These are phyloP conservation scores for Rehmannia glutinosa DNA, from an alignment of 257 asterid genomes.

Conservation along the genomic window DNA sequence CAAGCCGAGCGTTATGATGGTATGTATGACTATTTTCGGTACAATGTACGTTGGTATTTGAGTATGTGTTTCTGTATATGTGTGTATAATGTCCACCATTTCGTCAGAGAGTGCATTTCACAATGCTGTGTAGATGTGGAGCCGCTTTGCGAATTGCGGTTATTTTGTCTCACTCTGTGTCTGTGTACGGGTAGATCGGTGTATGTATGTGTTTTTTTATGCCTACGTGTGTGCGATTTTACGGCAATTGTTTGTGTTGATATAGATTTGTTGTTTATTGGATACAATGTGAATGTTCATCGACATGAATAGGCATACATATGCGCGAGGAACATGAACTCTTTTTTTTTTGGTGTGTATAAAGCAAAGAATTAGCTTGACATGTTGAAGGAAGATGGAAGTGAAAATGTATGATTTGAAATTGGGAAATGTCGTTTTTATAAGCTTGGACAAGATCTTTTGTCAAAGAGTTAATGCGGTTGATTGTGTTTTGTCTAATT, in stretches of 20 bases:
- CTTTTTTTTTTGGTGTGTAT: too few relatives aligned
- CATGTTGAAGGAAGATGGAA: neutral
- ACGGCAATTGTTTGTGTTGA: neutral
- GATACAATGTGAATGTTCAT: constrained; percentile 4
- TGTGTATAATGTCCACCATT: neutral
- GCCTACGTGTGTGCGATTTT: neutral
- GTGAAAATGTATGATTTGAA: constrained; percentile 1
- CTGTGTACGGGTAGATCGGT: constrained; percentile 26
- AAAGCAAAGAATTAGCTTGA: neutral
- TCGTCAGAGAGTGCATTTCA: neutral
- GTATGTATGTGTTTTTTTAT: too few relatives aligned
- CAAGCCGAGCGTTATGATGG: constrained; percentile 88
- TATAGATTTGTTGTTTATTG: neutral
- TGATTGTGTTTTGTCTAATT: too few relatives aligned
- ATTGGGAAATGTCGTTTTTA: neutral
- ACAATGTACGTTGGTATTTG: neutral
- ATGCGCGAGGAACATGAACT: too few relatives aligned
- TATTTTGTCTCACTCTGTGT: neutral
- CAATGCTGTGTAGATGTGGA: constrained; percentile 16
- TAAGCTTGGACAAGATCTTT: neutral
- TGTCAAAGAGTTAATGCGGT: neutral
- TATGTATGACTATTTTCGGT: constrained; percentile 16
- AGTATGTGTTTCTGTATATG: neutral
- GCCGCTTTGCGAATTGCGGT: neutral
- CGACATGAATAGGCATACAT: constrained; percentile 14